Evolutionary conservation across 768 basidiomycete species (phyloP), one percentile per base, ranked within the genome.

Genomic region (Boletus vermiculosoides): DNA sequence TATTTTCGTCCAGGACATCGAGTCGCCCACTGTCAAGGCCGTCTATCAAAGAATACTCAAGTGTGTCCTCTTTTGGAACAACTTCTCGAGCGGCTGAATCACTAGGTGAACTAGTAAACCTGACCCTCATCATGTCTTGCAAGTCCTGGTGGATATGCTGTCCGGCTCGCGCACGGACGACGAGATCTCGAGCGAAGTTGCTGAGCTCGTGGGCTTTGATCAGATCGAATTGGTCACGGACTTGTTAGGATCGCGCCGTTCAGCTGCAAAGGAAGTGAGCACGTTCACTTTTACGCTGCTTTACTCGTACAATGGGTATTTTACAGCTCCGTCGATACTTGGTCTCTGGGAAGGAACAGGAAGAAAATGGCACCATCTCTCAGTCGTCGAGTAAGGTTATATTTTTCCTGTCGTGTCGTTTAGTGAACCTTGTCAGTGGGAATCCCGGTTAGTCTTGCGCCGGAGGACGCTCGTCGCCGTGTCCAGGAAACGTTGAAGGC

Each of bases 141-240:
- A 56, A 36, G 33, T n/a, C 18, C 53, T 80, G 23, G 64, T 66
- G 7, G 53, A 64, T 10, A 70, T 81, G 36, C 72, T 91, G 16
- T 77, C 79, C 1, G 83, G 83, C 7, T 60, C 73, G 23, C 76
- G 75, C 39, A 73, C 76, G 6, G 79, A 88, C 60, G 90, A 94
- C 31, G 83, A 82, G 22, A 88, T 97, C 31, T 89, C 92, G 28
- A 82, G 75, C 28, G 88, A 92, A 62, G 69, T 98, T 11, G 83
- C 81, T 9, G 94, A 97, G 57, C 74, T 91, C 11, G 69, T 95
- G 46, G 96, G 94, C 3, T 92, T 87, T 68, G 90, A 96, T 49
- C 82, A 88, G 18, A 83, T 98, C 47, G 91, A 92, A 28, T 74
- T 94, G 34, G 84, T 88, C 9, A 82, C 81, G 73, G 82, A 89